Evolutionary conservation across 1,139 yeast species (phyloP).

Genomic region (Protomyces pachydermus): DNA sequence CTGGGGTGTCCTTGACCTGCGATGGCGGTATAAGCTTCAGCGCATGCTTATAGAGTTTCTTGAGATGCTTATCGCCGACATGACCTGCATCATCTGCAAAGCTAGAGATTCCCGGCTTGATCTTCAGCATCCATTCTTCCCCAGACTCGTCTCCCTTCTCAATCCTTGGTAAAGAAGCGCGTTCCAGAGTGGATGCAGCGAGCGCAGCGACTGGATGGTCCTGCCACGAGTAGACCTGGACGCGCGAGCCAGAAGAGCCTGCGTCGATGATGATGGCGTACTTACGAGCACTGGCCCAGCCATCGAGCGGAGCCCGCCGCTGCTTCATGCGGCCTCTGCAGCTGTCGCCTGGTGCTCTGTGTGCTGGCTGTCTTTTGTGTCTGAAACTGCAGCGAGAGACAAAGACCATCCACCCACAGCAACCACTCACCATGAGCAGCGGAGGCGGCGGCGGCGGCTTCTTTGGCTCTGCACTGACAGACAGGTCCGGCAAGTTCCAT

Average conservation of each 20-base stretch:
- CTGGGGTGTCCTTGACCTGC: constrained; percentile 67
- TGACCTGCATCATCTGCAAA: constrained; percentile 50
- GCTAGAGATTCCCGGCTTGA: constrained; percentile 64
- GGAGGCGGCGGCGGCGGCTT: constrained; percentile 4
- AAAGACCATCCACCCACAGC: too few relatives aligned
- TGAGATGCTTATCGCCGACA: constrained; percentile 58
- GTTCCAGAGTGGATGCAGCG: constrained; percentile 40
- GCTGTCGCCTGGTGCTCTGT: too few relatives aligned
- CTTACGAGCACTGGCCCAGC: constrained; percentile 38
- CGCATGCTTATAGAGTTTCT: constrained; percentile 53
- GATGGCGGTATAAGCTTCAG: constrained; percentile 57
- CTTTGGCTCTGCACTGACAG: constrained; percentile 19
- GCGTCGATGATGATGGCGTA: constrained; percentile 74
- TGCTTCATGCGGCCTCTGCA: not conserved
- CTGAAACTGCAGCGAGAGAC: too few relatives aligned
- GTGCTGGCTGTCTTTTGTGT: too few relatives aligned
- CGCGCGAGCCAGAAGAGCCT: constrained; percentile 77
- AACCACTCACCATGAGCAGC: too few relatives aligned
- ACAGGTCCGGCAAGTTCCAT: constrained; percentile 17
- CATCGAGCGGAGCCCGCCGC: constrained; percentile 10
- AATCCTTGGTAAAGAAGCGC: constrained; percentile 34
- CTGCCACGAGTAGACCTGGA: constrained; percentile 66
- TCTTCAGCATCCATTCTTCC: constrained; percentile 43
- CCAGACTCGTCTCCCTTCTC: constrained; percentile 32
- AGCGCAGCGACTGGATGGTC: constrained; percentile 6